Base-by-base conservation (phyloP, 192 early-diverging fungal genomes). In the Linnemannia schmuckeri region DNA sequence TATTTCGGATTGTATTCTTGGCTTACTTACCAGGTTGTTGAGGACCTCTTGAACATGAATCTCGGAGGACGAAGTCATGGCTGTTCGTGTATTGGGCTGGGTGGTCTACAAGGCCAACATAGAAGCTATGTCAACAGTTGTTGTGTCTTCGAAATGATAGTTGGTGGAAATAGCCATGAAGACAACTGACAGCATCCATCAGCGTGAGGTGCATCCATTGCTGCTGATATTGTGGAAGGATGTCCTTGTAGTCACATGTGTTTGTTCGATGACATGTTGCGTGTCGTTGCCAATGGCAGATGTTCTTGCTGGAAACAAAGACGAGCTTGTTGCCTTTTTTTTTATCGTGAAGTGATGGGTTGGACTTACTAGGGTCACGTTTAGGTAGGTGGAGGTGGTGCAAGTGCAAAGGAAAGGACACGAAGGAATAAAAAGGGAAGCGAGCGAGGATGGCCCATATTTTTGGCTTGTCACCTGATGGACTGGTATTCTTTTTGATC, bases 31-130 rank as follows among this genome's bases (percentile, higher is more conserved):
- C 61, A 78, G 35, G 63, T 61, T 78, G 76, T 78, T 78, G 27
- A 78, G 46, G 57, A 78, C 76, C 46, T 78, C 76, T 33, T 78
- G 76, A 27, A 78, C 76, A 78, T 78, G 41, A n/a, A 70, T 63
- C 9, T 77, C 40, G 8, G 61, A 70, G 10, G 57, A 47, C 20
- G 66, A 78, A 3, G 40, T 78, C 76, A 70, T 78, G 76, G 33
- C 61, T 66, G 24, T 9, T 57, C n/a, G 38, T 75, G 74, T 75
- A 24, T 24, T 49, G 33, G 41, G 15, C 0, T n/a, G 13, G 20
- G 12, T 18, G 44, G 22, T 27, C 46, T 30, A 54, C 52, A 54
- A 66, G 12, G 61, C 17, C 30, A 66, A 33, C 27, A 12, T 57
- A 12, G 57, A n/a, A n/a, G 3, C 27, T 24, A 66, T 27, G 61